Evolutionary conservation across 192 early-diverging fungal species (phyloP).

Genomic region (Entomortierella lignicola): DNA sequence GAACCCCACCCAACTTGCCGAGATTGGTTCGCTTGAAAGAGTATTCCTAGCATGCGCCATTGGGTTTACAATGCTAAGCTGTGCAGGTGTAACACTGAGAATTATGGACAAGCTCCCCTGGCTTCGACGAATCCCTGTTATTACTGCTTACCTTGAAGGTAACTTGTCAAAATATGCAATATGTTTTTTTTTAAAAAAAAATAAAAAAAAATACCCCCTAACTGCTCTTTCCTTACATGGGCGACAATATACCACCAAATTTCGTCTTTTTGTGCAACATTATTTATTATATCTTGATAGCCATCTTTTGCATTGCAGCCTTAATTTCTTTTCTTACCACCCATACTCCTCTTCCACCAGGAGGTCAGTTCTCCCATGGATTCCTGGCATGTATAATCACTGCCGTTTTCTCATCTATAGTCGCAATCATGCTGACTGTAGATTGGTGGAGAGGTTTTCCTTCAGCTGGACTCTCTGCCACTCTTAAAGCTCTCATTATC

Average conservation of each 20-base stretch:
- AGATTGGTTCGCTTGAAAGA: slow-evolving; percentile 34
- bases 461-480: slow-evolving; percentile 43
- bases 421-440: slow-evolving; percentile 44
- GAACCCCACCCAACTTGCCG: background rate
- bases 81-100: slow-evolving; percentile 34
- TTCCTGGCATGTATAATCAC: slow-evolving; percentile 52
- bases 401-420: slow-evolving; percentile 27
- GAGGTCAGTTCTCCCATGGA: slow-evolving; percentile 40
- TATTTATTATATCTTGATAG: too few species aligned
- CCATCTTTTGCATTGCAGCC: slow-evolving; percentile 36
- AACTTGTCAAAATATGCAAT: background rate
- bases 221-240: slow-evolving; percentile 8
- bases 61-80: slow-evolving; percentile 45
- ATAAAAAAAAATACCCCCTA: too few species aligned
- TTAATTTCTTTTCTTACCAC: slow-evolving; percentile 35
- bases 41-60: slow-evolving; percentile 36
- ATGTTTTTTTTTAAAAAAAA: background rate
- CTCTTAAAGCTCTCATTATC: slow-evolving; percentile 47
- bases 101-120: slow-evolving; percentile 39
- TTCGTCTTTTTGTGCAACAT: background rate
- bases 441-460: slow-evolving; percentile 49
- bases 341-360: slow-evolving; percentile 18
- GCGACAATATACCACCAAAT: slow-evolving; percentile 20
- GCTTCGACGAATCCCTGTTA: slow-evolving; percentile 33
- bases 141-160: slow-evolving; percentile 52